A percentile compares a stretch with the other conserved stretches of the same genome.
Evolutionary conservation across 495 filamentous ascomycete genomes (phyloP).

Genomic region (Clohesyomyces aquaticus): DNA sequence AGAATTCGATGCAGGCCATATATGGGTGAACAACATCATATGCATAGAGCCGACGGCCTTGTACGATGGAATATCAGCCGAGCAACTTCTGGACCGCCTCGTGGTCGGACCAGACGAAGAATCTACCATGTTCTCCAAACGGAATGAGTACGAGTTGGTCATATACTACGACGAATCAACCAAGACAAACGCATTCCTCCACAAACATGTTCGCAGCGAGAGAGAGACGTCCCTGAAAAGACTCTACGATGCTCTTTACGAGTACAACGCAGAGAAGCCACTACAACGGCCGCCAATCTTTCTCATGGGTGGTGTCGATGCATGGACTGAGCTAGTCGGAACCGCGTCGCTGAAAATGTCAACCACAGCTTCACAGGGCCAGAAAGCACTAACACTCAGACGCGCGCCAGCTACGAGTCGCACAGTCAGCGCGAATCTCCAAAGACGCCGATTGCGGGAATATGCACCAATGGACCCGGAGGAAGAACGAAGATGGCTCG

Average conservation of each 20-base stretch:
- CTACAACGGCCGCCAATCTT: constrained; percentile 73
- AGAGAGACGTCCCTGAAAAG: constrained; percentile 65
- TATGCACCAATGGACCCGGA: constrained; percentile 64
- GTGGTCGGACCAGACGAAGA: constrained; percentile 78
- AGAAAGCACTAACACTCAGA: constrained; percentile 51
- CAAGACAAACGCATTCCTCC: constrained; percentile 55
- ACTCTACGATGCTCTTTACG: constrained; percentile 76
- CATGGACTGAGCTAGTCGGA: constrained; percentile 82
- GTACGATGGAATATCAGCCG: constrained; percentile 78
- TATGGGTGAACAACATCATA: constrained; percentile 76
- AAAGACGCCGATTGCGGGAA: constrained; percentile 60
- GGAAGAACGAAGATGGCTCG: constrained; percentile 63
- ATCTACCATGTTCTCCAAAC: constrained; percentile 69
- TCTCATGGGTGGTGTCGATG: constrained; percentile 77
- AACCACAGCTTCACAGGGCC: constrained; percentile 58
- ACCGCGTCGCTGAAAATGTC: constrained; percentile 64
- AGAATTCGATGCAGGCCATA: constrained; percentile 85
- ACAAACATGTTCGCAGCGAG: constrained; percentile 52
- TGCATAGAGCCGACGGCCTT: constrained; percentile 87
- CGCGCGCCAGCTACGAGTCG: constrained; percentile 58
- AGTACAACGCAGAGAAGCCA: constrained; percentile 78
- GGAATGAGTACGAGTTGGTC: constrained; percentile 80
- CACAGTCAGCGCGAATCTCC: constrained; percentile 57
- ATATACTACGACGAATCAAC: constrained; percentile 86
- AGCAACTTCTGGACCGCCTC: constrained; percentile 79